Base-by-base conservation (phyloP, 2,329 filamentous ascomycete genomes). In the Cladosporium oxysporum region DNA sequence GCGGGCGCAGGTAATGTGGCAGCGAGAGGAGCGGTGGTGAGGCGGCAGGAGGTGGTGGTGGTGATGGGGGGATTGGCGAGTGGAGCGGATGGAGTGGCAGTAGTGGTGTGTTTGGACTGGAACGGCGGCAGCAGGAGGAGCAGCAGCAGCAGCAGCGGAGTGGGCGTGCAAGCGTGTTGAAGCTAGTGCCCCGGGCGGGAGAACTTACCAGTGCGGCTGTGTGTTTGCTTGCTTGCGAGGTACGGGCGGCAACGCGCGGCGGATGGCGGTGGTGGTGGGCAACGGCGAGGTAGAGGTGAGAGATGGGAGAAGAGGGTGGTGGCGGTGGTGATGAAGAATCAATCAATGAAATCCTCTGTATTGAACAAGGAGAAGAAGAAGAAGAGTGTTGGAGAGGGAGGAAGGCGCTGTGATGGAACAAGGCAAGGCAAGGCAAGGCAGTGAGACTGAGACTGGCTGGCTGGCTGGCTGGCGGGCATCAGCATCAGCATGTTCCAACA, bases 71-170 rank as follows among this genome's bases (percentile, higher is more conserved):
- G 41, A 12, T 47, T 47, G 49, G 10, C 31, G 50, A 35, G 60
- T 62, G 60, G 33, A 55, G 60, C 2, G 47, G 58, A 31, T 49
- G 26, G 35, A n/a, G 61, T 37, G 21, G 58, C 35, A 47, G 59
- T 47, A n/a, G 61, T 52, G 59, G 44, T 33, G 59, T 62, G 61
- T 63, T 63, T 63, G 61, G 61, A 37, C 23, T 55, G 49, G 49
- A 41, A 26, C 58, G 44, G 29, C 57, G 41, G 57, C 31, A 44
- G 59, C 14, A 44, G 26, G 26, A 44, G 37, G 23, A 35, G 59
- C 58, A 60, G 58, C 21, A 47, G 49, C 14, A 29, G 26, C 23
- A n/a, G 37, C 23, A 16, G 60, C 49, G 60, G 60, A 31, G 60
- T 33, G 60, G 50, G 61, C 61, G 61, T 49, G 47, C 37, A 50